Evolutionary conservation across 768 basidiomycete species (phyloP).

Genomic region (Bullera alba): DNA sequence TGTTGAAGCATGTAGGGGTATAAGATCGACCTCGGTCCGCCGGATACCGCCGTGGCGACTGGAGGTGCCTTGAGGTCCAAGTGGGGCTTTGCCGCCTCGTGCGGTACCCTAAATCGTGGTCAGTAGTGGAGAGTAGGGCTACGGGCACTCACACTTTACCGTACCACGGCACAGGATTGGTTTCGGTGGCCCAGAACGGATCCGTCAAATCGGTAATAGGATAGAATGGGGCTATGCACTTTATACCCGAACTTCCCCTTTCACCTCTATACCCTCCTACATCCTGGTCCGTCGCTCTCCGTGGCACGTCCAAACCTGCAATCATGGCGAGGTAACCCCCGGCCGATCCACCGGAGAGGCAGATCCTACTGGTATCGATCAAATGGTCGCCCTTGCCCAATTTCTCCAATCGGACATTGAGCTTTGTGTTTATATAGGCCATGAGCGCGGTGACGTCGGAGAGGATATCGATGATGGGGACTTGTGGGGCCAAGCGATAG

Average conservation of each 20-base stretch:
- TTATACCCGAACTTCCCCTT: slow-evolving; percentile 14
- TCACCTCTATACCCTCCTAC: slow-evolving; percentile 37
- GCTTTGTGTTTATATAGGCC: slow-evolving; percentile 20
- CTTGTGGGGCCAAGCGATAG: slow-evolving; percentile 46
- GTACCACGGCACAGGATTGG: slow-evolving; percentile 35
- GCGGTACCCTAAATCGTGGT: slow-evolving; percentile 19
- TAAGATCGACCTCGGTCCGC: slow-evolving; percentile 34
- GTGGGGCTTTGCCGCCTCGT: slow-evolving; percentile 33
- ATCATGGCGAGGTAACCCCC: slow-evolving; percentile 40
- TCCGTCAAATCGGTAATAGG: slow-evolving; percentile 40
- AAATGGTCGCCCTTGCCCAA: slow-evolving; percentile 17
- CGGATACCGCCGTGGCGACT: slow-evolving; percentile 23
- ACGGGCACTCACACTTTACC: slow-evolving; percentile 15
- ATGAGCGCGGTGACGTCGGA: slow-evolving; percentile 34
- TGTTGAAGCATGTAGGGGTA: slow-evolving; percentile 43
- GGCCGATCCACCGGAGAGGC: slow-evolving; percentile 36
- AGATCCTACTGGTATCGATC: slow-evolving; percentile 29
- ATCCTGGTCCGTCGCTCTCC: slow-evolving; percentile 15
- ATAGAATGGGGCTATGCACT: slow-evolving; percentile 40
- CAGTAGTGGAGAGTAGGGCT: not conserved
- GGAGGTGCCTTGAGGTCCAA: slow-evolving; percentile 28
- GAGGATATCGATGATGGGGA: slow-evolving; percentile 41
- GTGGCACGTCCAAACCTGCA: slow-evolving; percentile 26
- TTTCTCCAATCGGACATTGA: slow-evolving; percentile 21
- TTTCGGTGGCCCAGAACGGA: slow-evolving; percentile 36